Evolutionary conservation across 2,329 filamentous ascomycete genomes (phyloP).

Genomic region (Colletotrichum brevisporum): DNA sequence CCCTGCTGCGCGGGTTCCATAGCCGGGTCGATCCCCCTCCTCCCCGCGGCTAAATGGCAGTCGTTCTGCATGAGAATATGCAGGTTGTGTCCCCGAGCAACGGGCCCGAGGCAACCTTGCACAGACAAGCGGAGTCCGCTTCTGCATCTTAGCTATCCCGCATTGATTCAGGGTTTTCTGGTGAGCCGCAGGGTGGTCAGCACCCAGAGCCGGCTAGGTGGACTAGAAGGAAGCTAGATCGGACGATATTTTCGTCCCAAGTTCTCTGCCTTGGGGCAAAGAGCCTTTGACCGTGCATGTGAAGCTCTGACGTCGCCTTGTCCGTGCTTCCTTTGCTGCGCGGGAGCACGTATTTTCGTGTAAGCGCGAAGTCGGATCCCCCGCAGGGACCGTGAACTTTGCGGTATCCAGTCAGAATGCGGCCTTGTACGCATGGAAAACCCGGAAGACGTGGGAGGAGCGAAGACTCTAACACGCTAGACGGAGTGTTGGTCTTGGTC

Average conservation of each 20-base stretch:
- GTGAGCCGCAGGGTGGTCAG: slow-evolving; percentile 25
- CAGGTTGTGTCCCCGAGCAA: slow-evolving; percentile 32
- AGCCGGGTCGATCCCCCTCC: slow-evolving; percentile 31
- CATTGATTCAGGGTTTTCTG: slow-evolving; percentile 27
- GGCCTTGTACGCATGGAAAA: slow-evolving; percentile 1
- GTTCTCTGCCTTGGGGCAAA: not conserved
- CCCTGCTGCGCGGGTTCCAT: slow-evolving; percentile 25
- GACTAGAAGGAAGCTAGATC: slow-evolving; percentile 11
- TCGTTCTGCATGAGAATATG: slow-evolving; percentile 10
- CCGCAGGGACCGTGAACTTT: slow-evolving; percentile 5
- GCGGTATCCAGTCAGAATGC: not conserved
- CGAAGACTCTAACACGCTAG: slow-evolving; percentile 25
- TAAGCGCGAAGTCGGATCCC: slow-evolving; percentile 14
- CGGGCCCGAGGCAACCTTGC: slow-evolving; percentile 14
- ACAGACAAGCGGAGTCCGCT: slow-evolving; percentile 8
- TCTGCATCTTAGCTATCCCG: not conserved
- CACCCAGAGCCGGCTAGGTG: not conserved
- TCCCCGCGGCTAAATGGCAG: slow-evolving; percentile 19
- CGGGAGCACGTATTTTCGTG: slow-evolving; percentile 28
- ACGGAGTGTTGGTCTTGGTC: not conserved
- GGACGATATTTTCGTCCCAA: slow-evolving; percentile 37
- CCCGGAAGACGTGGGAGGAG: not conserved
- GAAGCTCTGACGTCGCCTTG: slow-evolving; percentile 31
- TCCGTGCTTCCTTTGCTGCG: slow-evolving; percentile 16
- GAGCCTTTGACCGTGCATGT: slow-evolving; percentile 14